Evolutionary conservation across 1,139 yeast genomes (phyloP).

Genomic region (Debaryomyces sp.): DNA sequence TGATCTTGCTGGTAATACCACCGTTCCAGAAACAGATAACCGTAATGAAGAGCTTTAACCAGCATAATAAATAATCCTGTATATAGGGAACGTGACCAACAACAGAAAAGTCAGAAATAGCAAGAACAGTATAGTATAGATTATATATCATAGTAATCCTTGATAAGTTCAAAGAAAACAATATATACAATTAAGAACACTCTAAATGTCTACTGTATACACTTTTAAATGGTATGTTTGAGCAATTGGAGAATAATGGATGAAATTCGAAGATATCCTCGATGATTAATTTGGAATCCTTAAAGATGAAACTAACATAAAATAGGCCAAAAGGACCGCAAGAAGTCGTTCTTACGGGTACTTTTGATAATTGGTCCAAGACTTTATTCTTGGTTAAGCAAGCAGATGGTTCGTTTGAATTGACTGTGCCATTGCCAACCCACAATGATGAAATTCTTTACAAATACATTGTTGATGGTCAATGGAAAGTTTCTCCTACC

Average conservation of each 20-base stretch:
- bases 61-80: conserved; percentile 1
- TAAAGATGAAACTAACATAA: conserved; percentile 16
- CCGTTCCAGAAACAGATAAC: background rate
- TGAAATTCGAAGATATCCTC: background rate
- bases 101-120: conserved; percentile 4
- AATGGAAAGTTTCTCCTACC: conserved; percentile 56
- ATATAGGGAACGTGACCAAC: conserved; percentile 3
- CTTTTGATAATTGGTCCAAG: conserved; percentile 75
- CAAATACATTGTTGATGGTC: conserved; percentile 77
- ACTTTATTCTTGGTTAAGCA: conserved; percentile 60
- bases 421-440: conserved; percentile 56
- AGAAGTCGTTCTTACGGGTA: conserved; percentile 73
- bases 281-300: background rate
- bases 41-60: background rate
- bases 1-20: background rate
- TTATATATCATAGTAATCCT: conserved; percentile 4
- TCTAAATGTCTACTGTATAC: conserved; percentile 27
- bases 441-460: conserved; percentile 50
- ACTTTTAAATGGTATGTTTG: conserved; percentile 34
- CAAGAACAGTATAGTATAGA: conserved; percentile 6
- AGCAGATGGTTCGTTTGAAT: conserved; percentile 59
- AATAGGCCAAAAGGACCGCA: conserved; percentile 75
- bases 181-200: conserved; percentile 1
- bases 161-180: conserved; percentile 3
- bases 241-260: background rate